A percentile compares a stretch with the other conserved stretches of the same genome.
These are phyloP conservation scores for Diaporthe humulicola DNA, from an alignment of 2,329 filamentous ascomycete genomes.

Conservation along the genomic window DNA sequence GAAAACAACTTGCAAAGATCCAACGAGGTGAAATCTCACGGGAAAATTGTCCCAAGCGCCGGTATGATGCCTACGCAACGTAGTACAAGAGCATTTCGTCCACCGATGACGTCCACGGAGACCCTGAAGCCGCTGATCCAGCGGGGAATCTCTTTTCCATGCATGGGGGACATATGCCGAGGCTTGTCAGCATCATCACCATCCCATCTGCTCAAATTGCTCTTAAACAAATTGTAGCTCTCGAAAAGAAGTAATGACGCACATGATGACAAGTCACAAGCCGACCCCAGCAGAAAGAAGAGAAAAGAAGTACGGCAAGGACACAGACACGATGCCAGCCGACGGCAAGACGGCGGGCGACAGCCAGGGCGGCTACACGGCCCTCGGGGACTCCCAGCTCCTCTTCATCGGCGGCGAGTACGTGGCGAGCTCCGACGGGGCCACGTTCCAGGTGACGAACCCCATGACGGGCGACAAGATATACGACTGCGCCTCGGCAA, in stretches of 20 bases:
- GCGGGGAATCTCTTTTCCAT: conserved; percentile 33
- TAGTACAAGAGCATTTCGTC: background rate
- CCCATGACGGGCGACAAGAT: conserved; percentile 60
- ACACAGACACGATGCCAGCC: background rate
- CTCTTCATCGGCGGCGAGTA: conserved; percentile 47
- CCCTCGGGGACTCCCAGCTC: conserved; percentile 17
- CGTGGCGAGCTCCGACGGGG: conserved; percentile 41
- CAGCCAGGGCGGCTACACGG: background rate
- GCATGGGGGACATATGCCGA: conserved; percentile 7
- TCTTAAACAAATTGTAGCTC: background rate
- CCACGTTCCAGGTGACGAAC: conserved; percentile 46
- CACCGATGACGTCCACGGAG: conserved; percentile 1
- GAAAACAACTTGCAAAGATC: background rate
- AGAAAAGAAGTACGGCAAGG: conserved; percentile 9
- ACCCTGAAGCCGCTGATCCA: background rate
- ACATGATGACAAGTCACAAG: background rate
- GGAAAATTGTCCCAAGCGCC: background rate
- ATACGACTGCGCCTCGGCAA: conserved; percentile 67
- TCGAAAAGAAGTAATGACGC: background rate
- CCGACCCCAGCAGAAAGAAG: conserved; percentile 1
- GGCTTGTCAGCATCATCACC: background rate
- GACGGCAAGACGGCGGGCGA: conserved; percentile 3
- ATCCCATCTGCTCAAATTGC: background rate
- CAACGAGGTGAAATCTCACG: background rate
- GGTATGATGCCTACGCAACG: background rate